Percentiles rank a stretch among this genome's conserved stretches.
phyloP scores from a whole-genome alignment of 2,329 filamentous ascomycete species.

The Trichoderma aggressivum region DNA sequence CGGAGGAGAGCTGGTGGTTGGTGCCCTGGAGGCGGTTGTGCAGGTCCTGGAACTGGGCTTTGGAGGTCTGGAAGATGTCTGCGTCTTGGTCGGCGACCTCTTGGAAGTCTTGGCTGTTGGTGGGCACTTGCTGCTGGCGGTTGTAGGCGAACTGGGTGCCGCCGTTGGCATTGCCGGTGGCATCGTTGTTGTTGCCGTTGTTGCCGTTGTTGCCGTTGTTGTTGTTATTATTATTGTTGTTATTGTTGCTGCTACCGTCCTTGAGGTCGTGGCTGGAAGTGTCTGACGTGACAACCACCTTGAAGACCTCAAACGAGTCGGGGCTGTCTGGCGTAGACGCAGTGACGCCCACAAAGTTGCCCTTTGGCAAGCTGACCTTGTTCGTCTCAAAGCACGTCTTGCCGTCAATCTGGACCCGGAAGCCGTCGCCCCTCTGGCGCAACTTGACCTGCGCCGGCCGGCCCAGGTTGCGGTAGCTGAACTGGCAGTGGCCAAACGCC shows the following conservation, averaged over 20 bases:
- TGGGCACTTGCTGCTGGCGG: conserved; percentile 21
- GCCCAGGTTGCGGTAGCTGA: conserved; percentile 87
- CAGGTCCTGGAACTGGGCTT: conserved; percentile 74
- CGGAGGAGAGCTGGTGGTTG: conserved; percentile 63
- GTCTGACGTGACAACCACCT: conserved; percentile 70
- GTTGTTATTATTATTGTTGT: conserved; percentile 35
- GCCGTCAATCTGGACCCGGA: conserved; percentile 79
- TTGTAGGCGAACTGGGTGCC: conserved; percentile 28
- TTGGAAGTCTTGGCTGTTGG: conserved; percentile 32
- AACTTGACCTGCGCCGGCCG: conserved; percentile 77
- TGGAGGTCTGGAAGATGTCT: conserved; percentile 47
- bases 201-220: conserved; percentile 37
- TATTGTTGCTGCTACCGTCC: conserved; percentile 4
- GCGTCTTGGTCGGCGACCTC: conserved; percentile 47
- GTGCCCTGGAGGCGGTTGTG: conserved; percentile 77
- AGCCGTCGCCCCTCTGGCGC: conserved; percentile 57
- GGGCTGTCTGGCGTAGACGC: conserved; percentile 87
- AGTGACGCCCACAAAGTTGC: conserved; percentile 82
- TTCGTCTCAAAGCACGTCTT: conserved; percentile 77
- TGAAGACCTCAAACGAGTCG: conserved; percentile 92
- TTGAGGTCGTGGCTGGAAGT: conserved; percentile 25
- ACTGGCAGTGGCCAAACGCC: conserved; percentile 90
- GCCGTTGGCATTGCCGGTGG: conserved; percentile 29
- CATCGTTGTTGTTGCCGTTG: conserved; percentile 42
- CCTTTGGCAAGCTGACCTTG: conserved; percentile 72